A percentile compares a stretch with the other conserved stretches of the same genome.
phyloP scores from a whole-genome alignment of 768 basidiomycete genomes.

The Mycena belliarum region DNA sequence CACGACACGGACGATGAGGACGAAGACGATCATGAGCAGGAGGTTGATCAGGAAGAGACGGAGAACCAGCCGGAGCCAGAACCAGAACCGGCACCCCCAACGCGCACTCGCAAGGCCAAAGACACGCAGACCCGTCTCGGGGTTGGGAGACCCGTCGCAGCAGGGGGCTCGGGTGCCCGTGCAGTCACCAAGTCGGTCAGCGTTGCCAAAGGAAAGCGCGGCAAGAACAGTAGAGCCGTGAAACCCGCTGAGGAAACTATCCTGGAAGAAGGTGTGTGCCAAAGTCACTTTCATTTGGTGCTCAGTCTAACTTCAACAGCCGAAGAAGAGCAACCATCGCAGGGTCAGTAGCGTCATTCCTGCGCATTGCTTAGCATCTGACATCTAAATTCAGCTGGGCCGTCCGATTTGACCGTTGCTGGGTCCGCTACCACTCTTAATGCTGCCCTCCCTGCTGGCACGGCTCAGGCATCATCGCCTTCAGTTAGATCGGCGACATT shows the following conservation, averaged over 20 bases:
- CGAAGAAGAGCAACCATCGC: slow-evolving; percentile 18
- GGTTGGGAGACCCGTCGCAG: slow-evolving; percentile 66
- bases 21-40: slow-evolving; percentile 29
- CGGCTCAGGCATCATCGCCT: slow-evolving; percentile 28
- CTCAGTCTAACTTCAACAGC: slow-evolving; percentile 1
- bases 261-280: slow-evolving; percentile 49
- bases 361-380: not conserved
- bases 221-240: slow-evolving; percentile 50
- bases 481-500: slow-evolving; percentile 12
- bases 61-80: slow-evolving; percentile 23
- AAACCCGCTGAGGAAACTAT: slow-evolving; percentile 60
- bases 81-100: slow-evolving; percentile 29
- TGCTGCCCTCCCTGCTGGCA: not conserved
- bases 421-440: not conserved
- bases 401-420: slow-evolving; percentile 9
- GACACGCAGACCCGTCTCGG: slow-evolving; percentile 71
- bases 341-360: slow-evolving; percentile 2
- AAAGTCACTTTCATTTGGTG: not conserved
- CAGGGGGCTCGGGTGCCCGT: slow-evolving; percentile 69
- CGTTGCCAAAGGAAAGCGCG: slow-evolving; percentile 48
- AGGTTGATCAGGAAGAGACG: slow-evolving; percentile 27
- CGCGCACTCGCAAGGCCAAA: slow-evolving; percentile 68
- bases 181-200: slow-evolving; percentile 60
- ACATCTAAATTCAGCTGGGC: slow-evolving; percentile 8
- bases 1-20: slow-evolving; percentile 53